Evolutionary conservation across 2,329 filamentous ascomycete species (phyloP), one percentile per base, ranked within the genome.

Genomic region (Phoma sp.): DNA sequence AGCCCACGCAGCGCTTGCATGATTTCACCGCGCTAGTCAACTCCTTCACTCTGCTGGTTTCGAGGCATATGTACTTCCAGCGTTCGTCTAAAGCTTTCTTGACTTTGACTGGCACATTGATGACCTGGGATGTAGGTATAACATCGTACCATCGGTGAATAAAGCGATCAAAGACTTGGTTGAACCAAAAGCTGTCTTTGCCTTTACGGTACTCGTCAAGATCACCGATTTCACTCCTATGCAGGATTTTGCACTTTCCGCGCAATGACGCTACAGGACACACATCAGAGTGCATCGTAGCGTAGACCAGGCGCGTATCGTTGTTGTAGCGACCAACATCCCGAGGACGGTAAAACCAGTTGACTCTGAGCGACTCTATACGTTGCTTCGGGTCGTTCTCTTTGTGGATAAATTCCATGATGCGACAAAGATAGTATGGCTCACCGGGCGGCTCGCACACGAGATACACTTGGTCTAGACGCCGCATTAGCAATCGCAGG

Each of bases 141-240:
- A 97, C 90, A 68, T 99, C 95, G 82, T 98, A 98, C 76, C 93
- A 93, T 60, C 96, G 93, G 72, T 96, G 92, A 61, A 99, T 98
- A 78, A 98, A 99, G 55, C 95, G 90, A 78, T 99, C 95, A 75
- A 96, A 98, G 66, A 98, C 86, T 73, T 97, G 96, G 69, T 96
- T 93, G 74, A 91, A 99, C 90, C 93, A 99, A 75, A 99, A 99
- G 64, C 84, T 87, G 76, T 99, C 91, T 66, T 89, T 89, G 24
- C 82, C 85, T 74, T 90, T 93, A 72, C 93, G 90, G 73, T 93
- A 96, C 47, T 88, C 85, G 52, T 96, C 90, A 62, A 97, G 78
- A 69, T 90, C 88, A 32, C 85, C 78, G 57, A 98, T 93, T 73
- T 98, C 92, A 60, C 87, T 89, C 65, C 90, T 87, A 79, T 99